A percentile compares a stretch with the other conserved stretches of the same genome.
These are phyloP conservation scores for Ottelia alismoides DNA, from an alignment of 106 monocot genomes.

Conservation along the genomic window DNA sequence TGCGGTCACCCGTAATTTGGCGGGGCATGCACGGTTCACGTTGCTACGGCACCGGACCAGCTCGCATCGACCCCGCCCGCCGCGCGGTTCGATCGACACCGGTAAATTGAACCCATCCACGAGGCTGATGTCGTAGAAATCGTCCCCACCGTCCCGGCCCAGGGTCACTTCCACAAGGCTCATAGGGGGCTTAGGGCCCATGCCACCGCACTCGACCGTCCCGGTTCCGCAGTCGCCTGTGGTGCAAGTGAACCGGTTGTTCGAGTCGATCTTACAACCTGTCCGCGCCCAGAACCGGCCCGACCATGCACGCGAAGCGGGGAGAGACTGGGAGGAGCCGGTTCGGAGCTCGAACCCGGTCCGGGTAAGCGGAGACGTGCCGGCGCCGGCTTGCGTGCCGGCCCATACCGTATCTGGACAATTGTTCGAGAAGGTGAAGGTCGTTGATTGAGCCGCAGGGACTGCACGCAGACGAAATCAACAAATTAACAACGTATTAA, in stretches of 20 bases:
- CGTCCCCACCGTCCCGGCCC: neutral
- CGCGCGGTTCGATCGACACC: neutral
- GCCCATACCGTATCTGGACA: slow-evolving; percentile 7
- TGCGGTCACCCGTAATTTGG: neutral
- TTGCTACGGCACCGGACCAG: neutral
- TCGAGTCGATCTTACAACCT: neutral
- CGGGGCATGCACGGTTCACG: slow-evolving; percentile 7
- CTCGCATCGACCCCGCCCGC: neutral
- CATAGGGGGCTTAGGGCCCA: neutral
- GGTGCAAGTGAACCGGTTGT: slow-evolving; percentile 1
- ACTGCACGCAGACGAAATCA: no score
- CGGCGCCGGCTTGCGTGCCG: slow-evolving; percentile 1
- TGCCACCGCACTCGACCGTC: slow-evolving; percentile 3
- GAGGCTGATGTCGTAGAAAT: no score
- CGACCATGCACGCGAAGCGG: slow-evolving; percentile 5
- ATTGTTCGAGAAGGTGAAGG: slow-evolving; percentile 8
- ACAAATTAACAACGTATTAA: no score
- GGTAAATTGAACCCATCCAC: no score
- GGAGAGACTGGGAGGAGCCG: neutral
- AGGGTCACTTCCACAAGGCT: slow-evolving; percentile 10
- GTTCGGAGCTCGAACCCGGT: slow-evolving; percentile 5
- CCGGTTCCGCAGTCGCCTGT: slow-evolving; percentile 10
- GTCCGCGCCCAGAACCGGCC: slow-evolving; percentile 11
- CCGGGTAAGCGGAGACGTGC: neutral
- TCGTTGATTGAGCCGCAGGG: slow-evolving; percentile 1